phyloP scores from a whole-genome alignment of 164 flowering plant genomes.

The Cinnamomum micranthum region DNA sequence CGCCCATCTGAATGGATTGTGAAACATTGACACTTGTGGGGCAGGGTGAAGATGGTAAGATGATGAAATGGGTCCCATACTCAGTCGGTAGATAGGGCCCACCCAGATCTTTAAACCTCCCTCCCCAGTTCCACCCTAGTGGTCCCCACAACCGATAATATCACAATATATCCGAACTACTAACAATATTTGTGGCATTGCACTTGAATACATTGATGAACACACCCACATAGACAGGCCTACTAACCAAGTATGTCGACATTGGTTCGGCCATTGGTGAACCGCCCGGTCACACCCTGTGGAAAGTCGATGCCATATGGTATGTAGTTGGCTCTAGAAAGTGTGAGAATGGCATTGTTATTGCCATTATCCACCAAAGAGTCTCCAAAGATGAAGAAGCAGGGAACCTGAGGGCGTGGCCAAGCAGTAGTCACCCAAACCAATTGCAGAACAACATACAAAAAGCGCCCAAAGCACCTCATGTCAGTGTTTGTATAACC shows the following conservation, averaged over 20 bases:
- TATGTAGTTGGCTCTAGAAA: conserved; percentile 74
- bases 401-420: conserved; percentile 45
- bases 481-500: not conserved
- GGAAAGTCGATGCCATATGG: conserved; percentile 90
- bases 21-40: too few relatives aligned
- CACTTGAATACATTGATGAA: not conserved
- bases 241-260: conserved; percentile 63
- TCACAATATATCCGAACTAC: too few relatives aligned
- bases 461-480: not conserved
- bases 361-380: conserved; percentile 90
- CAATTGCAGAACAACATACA: conserved; percentile 1
- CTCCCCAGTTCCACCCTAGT: too few relatives aligned
- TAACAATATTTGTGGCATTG: too few relatives aligned
- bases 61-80: too few relatives aligned
- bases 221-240: not conserved
- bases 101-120: too few relatives aligned
- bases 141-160: too few relatives aligned
- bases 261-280: conserved; percentile 72
- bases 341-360: conserved; percentile 63
- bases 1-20: too few relatives aligned
- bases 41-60: too few relatives aligned
- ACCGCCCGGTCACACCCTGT: conserved; percentile 67
- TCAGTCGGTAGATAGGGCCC: too few relatives aligned
- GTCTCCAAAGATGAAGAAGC: conserved; percentile 85
- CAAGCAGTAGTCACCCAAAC: not conserved